Evolutionary conservation across 306 rosid genomes (phyloP).

Genomic region (Cotoneaster glaucophyllus): DNA sequence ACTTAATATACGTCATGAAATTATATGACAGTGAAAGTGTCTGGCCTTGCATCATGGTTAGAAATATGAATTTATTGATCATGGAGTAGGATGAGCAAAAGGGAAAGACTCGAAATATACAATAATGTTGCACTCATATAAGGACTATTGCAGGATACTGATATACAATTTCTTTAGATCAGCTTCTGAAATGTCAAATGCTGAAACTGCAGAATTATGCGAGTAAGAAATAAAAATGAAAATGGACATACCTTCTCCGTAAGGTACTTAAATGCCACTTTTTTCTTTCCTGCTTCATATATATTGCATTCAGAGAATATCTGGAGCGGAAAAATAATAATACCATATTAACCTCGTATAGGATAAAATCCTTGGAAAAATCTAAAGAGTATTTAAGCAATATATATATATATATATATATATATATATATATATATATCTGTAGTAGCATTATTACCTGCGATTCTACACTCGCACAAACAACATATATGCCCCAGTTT

Average conservation of each 20-base stretch:
- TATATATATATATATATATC: neutral
- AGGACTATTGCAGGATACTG: neutral
- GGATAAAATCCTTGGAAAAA: slow-evolving; percentile 2
- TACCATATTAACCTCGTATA: neutral
- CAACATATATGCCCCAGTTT: slow-evolving; percentile 99
- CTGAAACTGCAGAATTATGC: neutral
- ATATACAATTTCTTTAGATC: neutral
- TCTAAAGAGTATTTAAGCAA: neutral
- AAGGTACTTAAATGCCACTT: slow-evolving; percentile 72
- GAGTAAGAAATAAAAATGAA: slow-evolving; percentile 1
- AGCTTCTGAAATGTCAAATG: neutral
- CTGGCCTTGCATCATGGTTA: neutral
- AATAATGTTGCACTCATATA: neutral
- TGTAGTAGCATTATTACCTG: slow-evolving; percentile 42
- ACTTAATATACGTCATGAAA: neutral
- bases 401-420: neutral
- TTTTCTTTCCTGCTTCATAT: slow-evolving; percentile 96
- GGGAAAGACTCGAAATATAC: neutral
- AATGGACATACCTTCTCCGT: slow-evolving; percentile 60
- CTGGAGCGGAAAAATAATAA: slow-evolving; percentile 32
- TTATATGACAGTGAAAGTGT: neutral
- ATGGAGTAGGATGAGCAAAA: neutral
- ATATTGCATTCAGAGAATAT: slow-evolving; percentile 86
- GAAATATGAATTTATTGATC: neutral
- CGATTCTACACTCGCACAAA: slow-evolving; percentile 93